Conservation (phyloP, 2,329 filamentous ascomycete species). For the Ophiostoma ulmi region DNA sequence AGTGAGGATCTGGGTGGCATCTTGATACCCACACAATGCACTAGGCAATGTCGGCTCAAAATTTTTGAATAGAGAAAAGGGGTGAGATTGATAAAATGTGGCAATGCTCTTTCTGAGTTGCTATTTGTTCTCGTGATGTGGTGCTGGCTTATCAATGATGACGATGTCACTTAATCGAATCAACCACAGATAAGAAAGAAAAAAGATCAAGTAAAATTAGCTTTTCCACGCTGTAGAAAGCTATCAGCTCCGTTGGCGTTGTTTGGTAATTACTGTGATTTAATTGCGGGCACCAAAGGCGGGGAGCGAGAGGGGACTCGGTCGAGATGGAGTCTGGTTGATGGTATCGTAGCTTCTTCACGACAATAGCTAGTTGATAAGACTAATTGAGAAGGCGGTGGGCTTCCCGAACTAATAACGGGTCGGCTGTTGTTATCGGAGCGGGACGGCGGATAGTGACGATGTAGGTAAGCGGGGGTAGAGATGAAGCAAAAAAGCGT, state of each 20-base stretch:
- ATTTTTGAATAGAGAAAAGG: not conserved
- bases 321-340: conserved; percentile 2
- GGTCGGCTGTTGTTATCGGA: conserved; percentile 16
- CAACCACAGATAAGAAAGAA: not conserved
- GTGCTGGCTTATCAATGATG: not conserved
- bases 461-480: conserved; percentile 12
- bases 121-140: not conserved
- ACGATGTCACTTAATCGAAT: not conserved
- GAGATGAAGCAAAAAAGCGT: not conserved
- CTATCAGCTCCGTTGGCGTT: conserved; percentile 10
- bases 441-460: conserved; percentile 8
- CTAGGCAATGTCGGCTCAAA: conserved; percentile 16
- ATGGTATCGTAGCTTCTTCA: conserved; percentile 15
- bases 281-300: conserved; percentile 15
- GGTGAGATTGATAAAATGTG: not conserved
- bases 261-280: conserved; percentile 9
- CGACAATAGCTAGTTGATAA: conserved; percentile 27
- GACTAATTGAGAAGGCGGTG: conserved; percentile 27
- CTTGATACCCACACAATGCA: conserved; percentile 53
- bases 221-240: not conserved
- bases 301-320: conserved; percentile 3
- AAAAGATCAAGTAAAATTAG: not conserved
- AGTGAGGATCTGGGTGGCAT: conserved; percentile 88
- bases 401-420: conserved; percentile 12
- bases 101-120: not conserved